These are phyloP conservation scores for Elsinoe ampelina DNA, from an alignment of 2,329 filamentous ascomycete species.

Conservation along the genomic window DNA sequence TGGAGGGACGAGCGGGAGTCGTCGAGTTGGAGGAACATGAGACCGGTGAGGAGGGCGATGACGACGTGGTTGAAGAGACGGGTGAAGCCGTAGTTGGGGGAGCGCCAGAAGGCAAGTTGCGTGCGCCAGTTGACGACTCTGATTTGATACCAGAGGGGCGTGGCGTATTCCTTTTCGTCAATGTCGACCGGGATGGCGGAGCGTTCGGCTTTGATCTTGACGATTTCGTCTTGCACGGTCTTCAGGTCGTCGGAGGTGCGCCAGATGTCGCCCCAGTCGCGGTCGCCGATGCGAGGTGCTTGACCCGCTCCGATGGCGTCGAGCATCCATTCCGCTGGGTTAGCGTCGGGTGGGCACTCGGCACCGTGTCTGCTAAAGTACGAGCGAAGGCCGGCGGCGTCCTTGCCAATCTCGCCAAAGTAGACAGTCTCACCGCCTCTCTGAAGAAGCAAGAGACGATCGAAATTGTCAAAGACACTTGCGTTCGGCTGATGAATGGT, in stretches of 20 bases:
- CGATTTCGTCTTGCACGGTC: constrained; percentile 56
- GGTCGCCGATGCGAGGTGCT: constrained; percentile 59
- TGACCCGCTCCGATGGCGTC: constrained; percentile 73
- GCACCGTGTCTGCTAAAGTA: constrained; percentile 51
- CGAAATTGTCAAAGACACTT: constrained; percentile 38
- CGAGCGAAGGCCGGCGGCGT: constrained; percentile 32
- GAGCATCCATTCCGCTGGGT: constrained; percentile 69
- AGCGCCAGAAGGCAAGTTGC: constrained; percentile 73
- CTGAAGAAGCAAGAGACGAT: constrained; percentile 35
- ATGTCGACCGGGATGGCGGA: constrained; percentile 35
- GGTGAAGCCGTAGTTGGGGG: constrained; percentile 82
- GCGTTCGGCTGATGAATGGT: constrained; percentile 38
- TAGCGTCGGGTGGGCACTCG: constrained; percentile 42
- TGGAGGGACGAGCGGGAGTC: constrained; percentile 68
- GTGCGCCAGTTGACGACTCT: constrained; percentile 63
- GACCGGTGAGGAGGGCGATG: constrained; percentile 67
- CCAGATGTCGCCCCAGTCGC: constrained; percentile 78
- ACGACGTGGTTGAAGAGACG: constrained; percentile 75
- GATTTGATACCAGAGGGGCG: constrained; percentile 69
- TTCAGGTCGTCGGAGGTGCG: constrained; percentile 60
- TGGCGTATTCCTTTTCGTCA: constrained; percentile 69
- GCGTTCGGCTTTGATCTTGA: constrained; percentile 55
- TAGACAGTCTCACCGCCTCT: constrained; percentile 38
- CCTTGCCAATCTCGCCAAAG: constrained; percentile 39
- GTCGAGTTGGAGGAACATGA: constrained; percentile 71